Evolutionary conservation across 257 asterid genomes (phyloP).

Genomic region (Ilex asprella): DNA sequence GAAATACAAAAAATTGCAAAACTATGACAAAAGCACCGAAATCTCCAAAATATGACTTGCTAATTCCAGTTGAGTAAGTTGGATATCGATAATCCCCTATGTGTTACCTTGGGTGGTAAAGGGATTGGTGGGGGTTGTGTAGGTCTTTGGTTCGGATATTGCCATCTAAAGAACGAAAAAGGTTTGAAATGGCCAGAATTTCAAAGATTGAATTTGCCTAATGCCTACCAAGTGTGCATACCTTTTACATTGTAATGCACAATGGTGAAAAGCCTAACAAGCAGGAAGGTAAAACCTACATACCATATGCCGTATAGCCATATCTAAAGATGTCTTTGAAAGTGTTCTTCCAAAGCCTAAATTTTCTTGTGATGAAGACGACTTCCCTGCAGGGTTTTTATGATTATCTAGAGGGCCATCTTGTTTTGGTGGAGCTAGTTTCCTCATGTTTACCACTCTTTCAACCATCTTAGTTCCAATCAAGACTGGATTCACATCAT

Average conservation of each 20-base stretch:
- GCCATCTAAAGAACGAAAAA: too few relatives aligned
- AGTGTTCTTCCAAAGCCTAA: conserved; percentile 79
- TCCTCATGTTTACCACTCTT: conserved; percentile 88
- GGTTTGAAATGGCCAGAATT: neutral
- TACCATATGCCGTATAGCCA: conserved; percentile 95
- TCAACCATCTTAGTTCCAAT: conserved; percentile 84
- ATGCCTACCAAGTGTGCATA: too few relatives aligned
- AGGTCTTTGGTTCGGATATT: too few relatives aligned
- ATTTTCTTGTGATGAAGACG: conserved; percentile 29
- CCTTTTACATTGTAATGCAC: too few relatives aligned
- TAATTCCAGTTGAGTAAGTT: neutral
- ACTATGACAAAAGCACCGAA: neutral
- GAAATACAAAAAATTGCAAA: neutral
- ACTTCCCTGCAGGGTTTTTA: conserved; percentile 30
- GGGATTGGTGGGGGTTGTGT: too few relatives aligned
- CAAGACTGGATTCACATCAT: conserved; percentile 70
- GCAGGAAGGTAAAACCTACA: conserved; percentile 11
- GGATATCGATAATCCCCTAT: neutral
- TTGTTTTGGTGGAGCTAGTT: conserved; percentile 77
- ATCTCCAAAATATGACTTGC: neutral
- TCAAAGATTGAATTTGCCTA: neutral
- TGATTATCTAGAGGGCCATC: conserved; percentile 29
- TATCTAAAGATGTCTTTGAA: conserved; percentile 75
- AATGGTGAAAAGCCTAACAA: neutral
- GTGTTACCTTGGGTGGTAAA: too few relatives aligned